Evolutionary conservation across 2,329 filamentous ascomycete species (phyloP).

Genomic region (Apiospora arundinis): DNA sequence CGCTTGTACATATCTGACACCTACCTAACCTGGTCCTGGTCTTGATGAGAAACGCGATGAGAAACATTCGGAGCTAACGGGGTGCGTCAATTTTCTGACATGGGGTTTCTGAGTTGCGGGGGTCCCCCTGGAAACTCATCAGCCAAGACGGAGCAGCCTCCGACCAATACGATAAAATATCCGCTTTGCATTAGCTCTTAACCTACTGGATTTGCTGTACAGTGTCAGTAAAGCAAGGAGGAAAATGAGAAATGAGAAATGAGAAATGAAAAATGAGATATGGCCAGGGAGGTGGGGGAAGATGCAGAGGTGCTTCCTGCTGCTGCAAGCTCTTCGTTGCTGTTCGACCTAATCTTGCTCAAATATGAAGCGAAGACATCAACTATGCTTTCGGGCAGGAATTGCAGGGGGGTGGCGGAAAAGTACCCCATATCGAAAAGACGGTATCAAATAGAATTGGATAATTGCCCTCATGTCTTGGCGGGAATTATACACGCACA

Average conservation of each 20-base stretch:
- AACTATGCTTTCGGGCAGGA: not conserved
- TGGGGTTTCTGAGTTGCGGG: conserved; percentile 12
- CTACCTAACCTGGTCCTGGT: not conserved
- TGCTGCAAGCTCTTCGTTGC: not conserved
- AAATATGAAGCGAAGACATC: not conserved
- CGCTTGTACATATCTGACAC: not conserved
- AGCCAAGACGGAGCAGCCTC: conserved; percentile 21
- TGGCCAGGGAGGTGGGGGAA: not conserved
- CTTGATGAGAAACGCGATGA: not conserved
- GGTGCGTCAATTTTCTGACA: conserved; percentile 17
- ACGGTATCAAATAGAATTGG: not conserved
- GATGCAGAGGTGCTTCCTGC: not conserved
- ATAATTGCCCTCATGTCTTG: conserved; percentile 11
- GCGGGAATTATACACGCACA: not conserved
- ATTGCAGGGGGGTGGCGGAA: not conserved
- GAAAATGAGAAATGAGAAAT: not conserved
- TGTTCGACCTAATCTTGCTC: not conserved
- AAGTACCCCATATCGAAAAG: not conserved
- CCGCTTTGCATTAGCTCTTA: not conserved
- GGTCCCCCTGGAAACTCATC: conserved; percentile 7
- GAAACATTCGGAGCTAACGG: conserved; percentile 1
- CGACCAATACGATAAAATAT: conserved; percentile 18
- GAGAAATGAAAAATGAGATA: conserved; percentile 5
- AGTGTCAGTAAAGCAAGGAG: not conserved
- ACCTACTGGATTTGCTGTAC: not conserved